phyloP scores from a whole-genome alignment of 495 filamentous ascomycete genomes.

The Penicillium roqueforti region DNA sequence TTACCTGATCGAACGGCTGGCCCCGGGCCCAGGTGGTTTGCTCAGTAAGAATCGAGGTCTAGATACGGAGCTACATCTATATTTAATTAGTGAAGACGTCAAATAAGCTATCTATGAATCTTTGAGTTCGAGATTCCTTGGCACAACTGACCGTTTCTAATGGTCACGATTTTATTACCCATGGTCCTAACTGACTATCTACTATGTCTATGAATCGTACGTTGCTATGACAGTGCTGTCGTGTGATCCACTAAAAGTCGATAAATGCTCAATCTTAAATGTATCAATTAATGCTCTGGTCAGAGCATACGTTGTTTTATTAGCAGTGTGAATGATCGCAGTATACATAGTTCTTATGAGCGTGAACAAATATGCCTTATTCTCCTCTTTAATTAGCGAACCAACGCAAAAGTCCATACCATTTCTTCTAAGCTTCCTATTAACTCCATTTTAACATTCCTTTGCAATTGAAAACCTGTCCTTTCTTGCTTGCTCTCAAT shows the following conservation, averaged over 20 bases:
- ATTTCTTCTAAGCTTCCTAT: neutral
- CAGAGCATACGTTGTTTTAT: neutral
- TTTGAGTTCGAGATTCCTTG: neutral
- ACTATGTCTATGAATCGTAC: neutral
- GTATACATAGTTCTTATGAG: neutral
- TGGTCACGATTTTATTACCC: neutral
- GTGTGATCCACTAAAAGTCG: too few species aligned
- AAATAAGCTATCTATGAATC: neutral
- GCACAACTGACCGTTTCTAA: neutral
- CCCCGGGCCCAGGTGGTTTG: neutral
- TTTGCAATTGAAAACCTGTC: neutral
- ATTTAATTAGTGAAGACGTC: neutral
- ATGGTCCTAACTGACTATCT: neutral
- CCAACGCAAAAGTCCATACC: neutral
- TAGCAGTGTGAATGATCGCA: neutral
- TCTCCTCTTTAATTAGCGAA: neutral
- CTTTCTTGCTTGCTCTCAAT: neutral
- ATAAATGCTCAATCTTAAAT: neutral
- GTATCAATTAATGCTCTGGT: neutral
- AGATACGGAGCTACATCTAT: neutral
- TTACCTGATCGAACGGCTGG: conserved; percentile 8
- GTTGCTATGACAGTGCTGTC: neutral
- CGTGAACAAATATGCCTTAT: neutral
- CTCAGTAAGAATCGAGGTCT: conserved; percentile 1
- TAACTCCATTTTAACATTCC: neutral